These are phyloP conservation scores for Penicillium italicum DNA, from an alignment of 2,329 filamentous ascomycete genomes.

Conservation along the genomic window DNA sequence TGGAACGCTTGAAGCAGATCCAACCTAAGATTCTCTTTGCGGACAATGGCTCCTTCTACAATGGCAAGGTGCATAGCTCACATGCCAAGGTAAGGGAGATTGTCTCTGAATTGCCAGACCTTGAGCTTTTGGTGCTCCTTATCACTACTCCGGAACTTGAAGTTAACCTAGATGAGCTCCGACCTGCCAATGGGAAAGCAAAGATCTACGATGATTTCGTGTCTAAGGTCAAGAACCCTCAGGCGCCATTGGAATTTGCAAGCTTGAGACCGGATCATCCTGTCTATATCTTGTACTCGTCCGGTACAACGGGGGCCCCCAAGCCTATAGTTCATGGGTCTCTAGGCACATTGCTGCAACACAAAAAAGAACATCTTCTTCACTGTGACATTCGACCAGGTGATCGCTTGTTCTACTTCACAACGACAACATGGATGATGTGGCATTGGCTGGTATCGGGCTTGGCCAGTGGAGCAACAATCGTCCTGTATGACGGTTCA, in stretches of 20 bases:
- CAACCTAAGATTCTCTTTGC: slow-evolving; percentile 77
- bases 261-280: slow-evolving; percentile 82
- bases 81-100: slow-evolving; percentile 76
- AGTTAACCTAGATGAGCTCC: slow-evolving; percentile 36
- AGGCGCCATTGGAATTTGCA: slow-evolving; percentile 59
- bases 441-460: slow-evolving; percentile 95
- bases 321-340: slow-evolving; percentile 95
- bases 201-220: slow-evolving; percentile 48
- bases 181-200: slow-evolving; percentile 37
- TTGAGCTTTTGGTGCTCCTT: slow-evolving; percentile 72
- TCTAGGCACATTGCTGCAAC: slow-evolving; percentile 84
- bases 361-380: slow-evolving; percentile 92
- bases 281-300: slow-evolving; percentile 90
- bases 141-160: slow-evolving; percentile 54
- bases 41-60: slow-evolving; percentile 86
- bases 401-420: slow-evolving; percentile 86
- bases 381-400: slow-evolving; percentile 74
- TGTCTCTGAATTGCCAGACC: slow-evolving; percentile 60
- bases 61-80: slow-evolving; percentile 82
- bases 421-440: slow-evolving; percentile 99
- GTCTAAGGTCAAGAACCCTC: slow-evolving; percentile 37
- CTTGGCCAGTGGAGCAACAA: slow-evolving; percentile 74
- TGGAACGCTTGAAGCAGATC: slow-evolving; percentile 84
- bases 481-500: slow-evolving; percentile 88
- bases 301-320: slow-evolving; percentile 79